Conservation (phyloP, 305 asterid genomes). For the Fraxinus paxiana region DNA sequence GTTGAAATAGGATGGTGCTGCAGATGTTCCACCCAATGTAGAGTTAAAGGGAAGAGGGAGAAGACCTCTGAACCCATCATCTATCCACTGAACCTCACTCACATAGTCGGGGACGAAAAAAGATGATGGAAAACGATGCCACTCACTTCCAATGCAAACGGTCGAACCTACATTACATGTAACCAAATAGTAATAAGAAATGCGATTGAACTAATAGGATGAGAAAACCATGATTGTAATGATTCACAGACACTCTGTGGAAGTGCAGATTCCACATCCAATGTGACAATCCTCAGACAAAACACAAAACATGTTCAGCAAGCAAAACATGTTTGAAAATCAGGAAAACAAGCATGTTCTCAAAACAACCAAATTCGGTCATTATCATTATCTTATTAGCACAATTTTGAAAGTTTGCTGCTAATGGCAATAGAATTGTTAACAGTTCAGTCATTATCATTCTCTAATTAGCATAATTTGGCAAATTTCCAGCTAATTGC, state of each 20-base stretch:
- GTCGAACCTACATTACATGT: conserved; percentile 51
- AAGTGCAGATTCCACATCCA: not conserved
- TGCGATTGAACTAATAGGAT: not conserved
- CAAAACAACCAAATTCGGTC: not conserved
- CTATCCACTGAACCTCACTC: conserved; percentile 80
- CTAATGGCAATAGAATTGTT: not conserved
- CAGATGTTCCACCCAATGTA: conserved; percentile 86
- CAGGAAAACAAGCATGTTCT: not conserved
- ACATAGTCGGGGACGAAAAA: conserved; percentile 81
- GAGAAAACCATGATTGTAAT: not conserved
- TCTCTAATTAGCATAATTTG: not conserved
- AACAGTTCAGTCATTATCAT: not conserved
- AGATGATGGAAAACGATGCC: conserved; percentile 96
- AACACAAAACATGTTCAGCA: not conserved
- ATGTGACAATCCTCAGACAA: not conserved
- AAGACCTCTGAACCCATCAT: conserved; percentile 93
- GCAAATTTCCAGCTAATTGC: not conserved
- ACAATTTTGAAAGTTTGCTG: not conserved
- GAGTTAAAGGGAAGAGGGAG: conserved; percentile 91
- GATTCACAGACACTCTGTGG: conserved; percentile 1
- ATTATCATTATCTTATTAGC: not conserved
- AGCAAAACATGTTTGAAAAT: not conserved
- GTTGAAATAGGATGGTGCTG: conserved; percentile 86
- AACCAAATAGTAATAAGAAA: conserved; percentile 15
- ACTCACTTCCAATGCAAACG: conserved; percentile 89